A percentile compares a stretch with the other conserved stretches of the same genome.
These are phyloP conservation scores for Crithidia bombi DNA, from an alignment of 208 protist genomes.

Conservation along the genomic window DNA sequence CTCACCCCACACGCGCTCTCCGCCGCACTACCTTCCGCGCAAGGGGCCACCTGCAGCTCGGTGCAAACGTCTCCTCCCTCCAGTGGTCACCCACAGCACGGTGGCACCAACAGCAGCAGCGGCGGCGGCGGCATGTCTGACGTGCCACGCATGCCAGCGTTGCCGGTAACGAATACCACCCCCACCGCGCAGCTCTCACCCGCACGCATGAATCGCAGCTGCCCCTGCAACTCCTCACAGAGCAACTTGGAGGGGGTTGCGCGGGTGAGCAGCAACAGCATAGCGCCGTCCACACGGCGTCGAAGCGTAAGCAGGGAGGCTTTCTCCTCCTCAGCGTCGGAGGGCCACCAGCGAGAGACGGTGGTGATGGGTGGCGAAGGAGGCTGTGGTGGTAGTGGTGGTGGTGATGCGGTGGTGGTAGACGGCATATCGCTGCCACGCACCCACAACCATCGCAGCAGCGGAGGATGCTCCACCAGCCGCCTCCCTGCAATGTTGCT, in stretches of 20 bases:
- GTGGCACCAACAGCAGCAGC: background rate
- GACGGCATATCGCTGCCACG: too few relatives aligned
- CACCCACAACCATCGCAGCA: background rate
- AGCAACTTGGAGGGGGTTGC: too few relatives aligned
- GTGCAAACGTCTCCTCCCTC: background rate
- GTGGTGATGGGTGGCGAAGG: too few relatives aligned
- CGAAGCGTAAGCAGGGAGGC: too few relatives aligned
- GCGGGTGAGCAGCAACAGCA: background rate
- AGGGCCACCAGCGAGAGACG: too few relatives aligned
- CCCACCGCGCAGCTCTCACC: conserved; percentile 12
- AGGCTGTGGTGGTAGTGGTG: too few relatives aligned
- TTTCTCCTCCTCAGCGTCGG: too few relatives aligned
- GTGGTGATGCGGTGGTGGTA: too few relatives aligned
- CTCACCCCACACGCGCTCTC: conserved; percentile 12
- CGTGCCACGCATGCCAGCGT: conserved; percentile 18
- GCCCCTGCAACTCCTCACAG: background rate
- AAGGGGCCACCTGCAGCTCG: background rate
- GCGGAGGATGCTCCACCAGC: background rate
- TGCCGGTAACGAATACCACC: conserved; percentile 12
- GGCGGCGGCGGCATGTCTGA: background rate
- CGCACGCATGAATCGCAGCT: background rate
- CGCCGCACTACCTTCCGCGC: conserved; percentile 6
- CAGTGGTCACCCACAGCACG: background rate
- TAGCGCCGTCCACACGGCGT: background rate
- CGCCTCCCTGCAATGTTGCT: conserved; percentile 25